Conservation (phyloP, 106 monocot genomes). For the Dendrobium officinale region DNA sequence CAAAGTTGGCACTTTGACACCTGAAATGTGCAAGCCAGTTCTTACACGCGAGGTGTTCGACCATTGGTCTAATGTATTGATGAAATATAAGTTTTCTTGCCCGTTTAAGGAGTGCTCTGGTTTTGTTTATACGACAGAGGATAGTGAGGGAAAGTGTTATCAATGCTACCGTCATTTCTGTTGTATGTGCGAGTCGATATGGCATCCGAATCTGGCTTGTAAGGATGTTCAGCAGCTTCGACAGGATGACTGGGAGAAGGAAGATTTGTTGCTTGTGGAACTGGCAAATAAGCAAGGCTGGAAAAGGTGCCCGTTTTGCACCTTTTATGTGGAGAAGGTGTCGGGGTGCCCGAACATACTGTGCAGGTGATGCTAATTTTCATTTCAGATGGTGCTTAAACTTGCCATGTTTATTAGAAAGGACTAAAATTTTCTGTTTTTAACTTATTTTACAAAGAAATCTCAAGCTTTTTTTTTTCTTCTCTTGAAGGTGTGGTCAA, state of each 20-base stretch:
- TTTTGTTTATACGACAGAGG: too few relatives aligned
- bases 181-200: too few relatives aligned
- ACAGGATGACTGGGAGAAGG: conserved; percentile 14
- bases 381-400: too few relatives aligned
- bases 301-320: conserved; percentile 52
- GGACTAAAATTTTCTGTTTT: too few relatives aligned
- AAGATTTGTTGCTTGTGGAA: conserved; percentile 37
- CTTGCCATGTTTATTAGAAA: too few relatives aligned
- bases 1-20: conserved; percentile 19
- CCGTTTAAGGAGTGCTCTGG: too few relatives aligned
- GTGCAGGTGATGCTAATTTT: conserved; percentile 33
- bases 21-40: conserved; percentile 26
- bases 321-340: conserved; percentile 49
- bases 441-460: too few relatives aligned
- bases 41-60: conserved; percentile 18
- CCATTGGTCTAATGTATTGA: conserved; percentile 21
- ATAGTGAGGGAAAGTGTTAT: too few relatives aligned
- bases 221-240: conserved; percentile 16
- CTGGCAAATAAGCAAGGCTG: conserved; percentile 30
- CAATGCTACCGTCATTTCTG: too few relatives aligned
- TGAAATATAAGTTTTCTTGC: too few relatives aligned
- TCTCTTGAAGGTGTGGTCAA: too few relatives aligned
- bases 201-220: not conserved
- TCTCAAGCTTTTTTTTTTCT: too few relatives aligned
- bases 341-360: conserved; percentile 40